These are phyloP conservation scores for Wickerhamomyces sp. DNA, from an alignment of 1,139 yeast genomes.

Conservation along the genomic window DNA sequence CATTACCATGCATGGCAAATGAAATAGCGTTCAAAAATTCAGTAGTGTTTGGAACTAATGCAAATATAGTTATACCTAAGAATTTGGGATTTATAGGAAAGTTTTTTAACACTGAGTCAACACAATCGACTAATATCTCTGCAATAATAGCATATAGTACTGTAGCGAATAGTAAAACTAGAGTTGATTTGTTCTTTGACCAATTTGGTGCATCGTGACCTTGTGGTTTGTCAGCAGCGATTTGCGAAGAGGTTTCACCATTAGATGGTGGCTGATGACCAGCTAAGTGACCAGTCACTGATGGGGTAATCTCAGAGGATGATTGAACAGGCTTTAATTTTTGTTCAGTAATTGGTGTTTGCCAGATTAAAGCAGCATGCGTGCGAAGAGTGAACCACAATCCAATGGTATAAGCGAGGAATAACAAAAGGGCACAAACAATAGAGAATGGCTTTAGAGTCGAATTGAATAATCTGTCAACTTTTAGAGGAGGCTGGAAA, in stretches of 20 bases:
- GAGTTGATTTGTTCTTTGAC: conserved; percentile 82
- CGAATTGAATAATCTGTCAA: conserved; percentile 53
- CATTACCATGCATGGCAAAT: conserved; percentile 93
- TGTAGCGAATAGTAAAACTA: conserved; percentile 83
- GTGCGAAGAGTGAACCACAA: conserved; percentile 90
- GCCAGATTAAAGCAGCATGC: conserved; percentile 97
- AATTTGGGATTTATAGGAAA: conserved; percentile 85
- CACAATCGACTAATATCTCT: conserved; percentile 89
- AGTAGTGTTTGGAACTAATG: conserved; percentile 94
- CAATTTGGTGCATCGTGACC: conserved; percentile 98
- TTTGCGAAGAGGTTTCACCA: conserved; percentile 21
- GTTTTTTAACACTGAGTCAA: conserved; percentile 76
- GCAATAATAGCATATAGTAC: conserved; percentile 88
- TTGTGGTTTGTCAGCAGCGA: conserved; percentile 37
- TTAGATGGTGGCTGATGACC: conserved; percentile 7
- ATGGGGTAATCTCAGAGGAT: conserved; percentile 8
- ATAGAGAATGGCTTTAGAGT: conserved; percentile 79
- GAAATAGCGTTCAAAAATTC: conserved; percentile 96
- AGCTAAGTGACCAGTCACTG: neutral
- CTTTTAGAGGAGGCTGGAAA: conserved; percentile 70
- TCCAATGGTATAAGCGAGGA: conserved; percentile 86
- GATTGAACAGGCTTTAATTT: conserved; percentile 20
- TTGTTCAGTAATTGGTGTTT: conserved; percentile 45
- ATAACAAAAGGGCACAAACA: conserved; percentile 74
- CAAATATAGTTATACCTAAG: conserved; percentile 90